Evolutionary conservation across 1,284 basidiomycete species (phyloP).

Genomic region (Psilocybe mexicana): DNA sequence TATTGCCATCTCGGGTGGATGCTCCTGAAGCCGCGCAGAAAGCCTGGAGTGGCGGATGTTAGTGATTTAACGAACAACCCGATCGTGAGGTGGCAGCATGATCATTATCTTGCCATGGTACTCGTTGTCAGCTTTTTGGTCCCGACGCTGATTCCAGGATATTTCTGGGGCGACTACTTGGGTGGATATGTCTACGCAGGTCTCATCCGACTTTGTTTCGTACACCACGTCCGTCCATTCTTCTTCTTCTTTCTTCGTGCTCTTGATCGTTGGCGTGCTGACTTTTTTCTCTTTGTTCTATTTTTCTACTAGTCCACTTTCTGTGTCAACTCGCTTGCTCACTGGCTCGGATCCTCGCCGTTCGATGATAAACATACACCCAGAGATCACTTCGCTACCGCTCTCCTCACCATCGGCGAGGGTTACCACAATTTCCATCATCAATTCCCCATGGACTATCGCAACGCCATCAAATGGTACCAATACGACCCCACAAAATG

Average conservation of each 20-base stretch:
- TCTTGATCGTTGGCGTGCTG: neutral
- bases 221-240: constrained; percentile 75
- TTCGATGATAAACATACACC: constrained; percentile 96
- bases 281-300: neutral
- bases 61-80: constrained; percentile 79
- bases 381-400: constrained; percentile 84
- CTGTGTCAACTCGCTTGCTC: constrained; percentile 93
- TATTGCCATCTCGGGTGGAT: constrained; percentile 93
- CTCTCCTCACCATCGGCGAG: constrained; percentile 87
- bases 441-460: constrained; percentile 93
- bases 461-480: constrained; percentile 92
- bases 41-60: constrained; percentile 87
- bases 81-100: constrained; percentile 88
- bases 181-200: constrained; percentile 91
- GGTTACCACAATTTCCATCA: constrained; percentile 98
- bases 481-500: constrained; percentile 91
- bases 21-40: constrained; percentile 85
- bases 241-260: neutral
- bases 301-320: constrained; percentile 71
- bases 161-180: constrained; percentile 81
- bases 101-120: constrained; percentile 74
- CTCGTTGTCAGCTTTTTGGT: constrained; percentile 73
- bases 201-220: constrained; percentile 78
- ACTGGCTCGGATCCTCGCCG: constrained; percentile 90
- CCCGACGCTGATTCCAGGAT: constrained; percentile 76